Base-by-base conservation (phyloP, 345 rosid species). In the Carallia brachiata region DNA sequence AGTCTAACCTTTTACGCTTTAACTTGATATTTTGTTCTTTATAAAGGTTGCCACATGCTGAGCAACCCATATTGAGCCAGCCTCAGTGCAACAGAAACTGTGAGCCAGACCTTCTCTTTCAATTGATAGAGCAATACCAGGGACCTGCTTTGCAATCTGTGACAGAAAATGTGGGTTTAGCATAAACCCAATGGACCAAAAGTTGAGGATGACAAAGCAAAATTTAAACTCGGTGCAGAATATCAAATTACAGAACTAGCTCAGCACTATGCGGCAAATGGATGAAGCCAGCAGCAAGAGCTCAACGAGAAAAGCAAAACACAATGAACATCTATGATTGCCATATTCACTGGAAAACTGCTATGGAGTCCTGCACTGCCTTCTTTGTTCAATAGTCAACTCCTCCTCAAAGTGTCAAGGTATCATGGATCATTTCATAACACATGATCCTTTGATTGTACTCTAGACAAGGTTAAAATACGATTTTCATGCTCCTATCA, bases 81-180 rank as follows among this genome's bases (percentile, higher is more conserved):
- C 89, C 73, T 84, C 82, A 0, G 89, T 86, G 87, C 93, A 84
- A 74, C 87, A 77, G 86, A 93, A 93, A 37, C 81, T 77, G 68
- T 89, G 96, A 8, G 81, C 79, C 68, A 85, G 93, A 68, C 92
- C 96, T 79, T 88, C 90, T 75, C 88, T 85, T 75, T 90, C 98
- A 7, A 89, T 78, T 63, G 92, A 72, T 19, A 90, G 69, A 52
- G 78, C 16, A 53, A 88, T 80, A 34, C 71, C 81, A 0, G 92
- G 89, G 61, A 82, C 87, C 75, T 79, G 86, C 81, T 79, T 77
- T 4, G 88, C 82, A 28, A 88, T 87, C 98, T 92, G 83, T 31
- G 69, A 47, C 8, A 12, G 7, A 47, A 78, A 67, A 59, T 4
- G 40, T 6, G 13, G 73, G 5, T 60, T 57, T 55, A 7, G 12